phyloP scores from a whole-genome alignment of 2,329 filamentous ascomycete species.

The Ceratocystis diversiconidia region DNA sequence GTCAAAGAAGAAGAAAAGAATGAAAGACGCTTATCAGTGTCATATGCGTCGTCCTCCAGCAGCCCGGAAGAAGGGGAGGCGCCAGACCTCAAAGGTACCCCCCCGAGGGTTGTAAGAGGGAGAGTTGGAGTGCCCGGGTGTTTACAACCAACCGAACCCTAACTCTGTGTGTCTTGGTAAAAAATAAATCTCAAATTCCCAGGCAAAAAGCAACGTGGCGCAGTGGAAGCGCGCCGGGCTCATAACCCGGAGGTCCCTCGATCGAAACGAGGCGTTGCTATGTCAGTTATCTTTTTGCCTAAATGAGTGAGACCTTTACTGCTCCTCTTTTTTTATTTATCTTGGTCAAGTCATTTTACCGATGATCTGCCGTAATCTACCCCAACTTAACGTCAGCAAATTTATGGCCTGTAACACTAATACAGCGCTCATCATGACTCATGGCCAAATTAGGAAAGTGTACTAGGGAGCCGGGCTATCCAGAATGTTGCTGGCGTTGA shows the following conservation, averaged over 20 bases:
- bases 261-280: constrained; percentile 19
- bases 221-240: constrained; percentile 17
- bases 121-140: no score
- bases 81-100: no score
- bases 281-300: no score
- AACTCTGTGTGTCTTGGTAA: no score
- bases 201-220: constrained; percentile 11
- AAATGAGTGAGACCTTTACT: neutral
- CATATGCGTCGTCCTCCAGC: no score
- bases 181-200: no score
- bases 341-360: neutral
- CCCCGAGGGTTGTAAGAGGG: no score
- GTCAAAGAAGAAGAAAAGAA: no score
- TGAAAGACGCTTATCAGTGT: no score
- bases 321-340: neutral
- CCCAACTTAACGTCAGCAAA: neutral
- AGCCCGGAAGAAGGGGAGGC: no score
- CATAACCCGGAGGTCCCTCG: constrained; percentile 18
- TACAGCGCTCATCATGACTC: constrained; percentile 10
- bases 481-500: neutral
- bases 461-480: neutral
- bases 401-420: neutral
- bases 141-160: no score
- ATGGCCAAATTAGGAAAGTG: constrained; percentile 8
- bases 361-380: neutral